Percentiles rank a stretch among this genome's conserved stretches.
Evolutionary conservation across 192 early-diverging fungal genomes (phyloP).

Genomic region (Coemansia sp.): DNA sequence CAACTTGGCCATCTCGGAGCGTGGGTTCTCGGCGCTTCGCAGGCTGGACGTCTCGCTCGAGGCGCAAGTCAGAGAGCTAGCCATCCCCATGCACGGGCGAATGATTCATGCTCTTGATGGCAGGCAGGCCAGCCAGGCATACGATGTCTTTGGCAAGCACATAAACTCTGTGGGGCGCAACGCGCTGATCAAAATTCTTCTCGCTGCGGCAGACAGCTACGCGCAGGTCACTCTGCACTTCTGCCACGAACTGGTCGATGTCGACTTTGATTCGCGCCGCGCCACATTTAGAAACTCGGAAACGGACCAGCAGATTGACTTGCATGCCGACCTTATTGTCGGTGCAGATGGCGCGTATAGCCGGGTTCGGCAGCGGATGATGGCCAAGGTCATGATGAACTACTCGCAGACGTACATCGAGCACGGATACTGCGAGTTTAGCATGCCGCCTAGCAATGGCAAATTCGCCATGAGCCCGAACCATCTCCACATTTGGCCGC

Average conservation of each 20-base stretch:
- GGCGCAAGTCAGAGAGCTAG: constrained; percentile 59
- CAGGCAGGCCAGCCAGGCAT: constrained; percentile 70
- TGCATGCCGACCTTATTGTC: constrained; percentile 73
- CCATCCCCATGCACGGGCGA: constrained; percentile 88
- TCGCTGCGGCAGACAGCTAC: constrained; percentile 67
- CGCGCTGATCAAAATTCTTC: constrained; percentile 73
- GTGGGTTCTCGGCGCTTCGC: constrained; percentile 80
- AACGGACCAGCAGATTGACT: constrained; percentile 42
- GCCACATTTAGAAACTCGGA: constrained; percentile 23
- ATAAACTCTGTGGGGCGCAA: constrained; percentile 94
- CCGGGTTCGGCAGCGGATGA: constrained; percentile 71
- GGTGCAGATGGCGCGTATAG: constrained; percentile 91
- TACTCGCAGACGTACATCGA: constrained; percentile 88
- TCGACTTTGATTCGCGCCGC: constrained; percentile 70
- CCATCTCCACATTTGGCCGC: constrained; percentile 97
- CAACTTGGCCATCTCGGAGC: constrained; percentile 86
- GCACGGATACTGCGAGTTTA: constrained; percentile 89
- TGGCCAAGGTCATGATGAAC: constrained; percentile 76
- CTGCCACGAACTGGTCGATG: constrained; percentile 61
- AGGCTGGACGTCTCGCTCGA: constrained; percentile 67
- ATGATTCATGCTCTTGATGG: constrained; percentile 84
- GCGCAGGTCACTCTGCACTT: constrained; percentile 75
- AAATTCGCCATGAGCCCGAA: constrained; percentile 83
- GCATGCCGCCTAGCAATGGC: constrained; percentile 67
- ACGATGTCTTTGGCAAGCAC: constrained; percentile 85